These are phyloP conservation scores for Anthracocystis walkeri DNA, from an alignment of 1,284 basidiomycete species.

Conservation along the genomic window DNA sequence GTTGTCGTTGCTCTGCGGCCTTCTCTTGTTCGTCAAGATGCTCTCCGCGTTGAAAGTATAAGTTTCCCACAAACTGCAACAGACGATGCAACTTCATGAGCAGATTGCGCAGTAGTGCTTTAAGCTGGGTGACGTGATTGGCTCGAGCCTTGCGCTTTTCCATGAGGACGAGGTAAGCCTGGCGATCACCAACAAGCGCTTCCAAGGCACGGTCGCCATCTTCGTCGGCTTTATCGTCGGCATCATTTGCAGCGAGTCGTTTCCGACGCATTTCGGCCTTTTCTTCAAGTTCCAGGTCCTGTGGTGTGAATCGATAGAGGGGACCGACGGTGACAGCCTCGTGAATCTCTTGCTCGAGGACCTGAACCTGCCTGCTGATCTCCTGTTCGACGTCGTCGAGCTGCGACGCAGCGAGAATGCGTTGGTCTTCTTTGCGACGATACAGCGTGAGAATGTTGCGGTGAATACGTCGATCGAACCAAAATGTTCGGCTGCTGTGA, in stretches of 20 bases:
- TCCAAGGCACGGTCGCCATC: slow-evolving; percentile 16
- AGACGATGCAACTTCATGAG: slow-evolving; percentile 60
- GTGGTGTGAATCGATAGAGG: slow-evolving; percentile 45
- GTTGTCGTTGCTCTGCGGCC: background rate
- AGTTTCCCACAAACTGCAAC: slow-evolving; percentile 61
- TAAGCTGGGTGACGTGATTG: slow-evolving; percentile 34
- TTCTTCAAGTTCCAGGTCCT: slow-evolving; percentile 37
- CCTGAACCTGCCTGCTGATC: slow-evolving; percentile 22
- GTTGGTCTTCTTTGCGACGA: slow-evolving; percentile 47
- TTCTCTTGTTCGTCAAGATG: slow-evolving; percentile 30
- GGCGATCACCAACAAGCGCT: slow-evolving; percentile 16
- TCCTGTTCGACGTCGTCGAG: slow-evolving; percentile 42
- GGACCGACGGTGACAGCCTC: slow-evolving; percentile 40
- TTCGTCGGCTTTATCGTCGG: slow-evolving; percentile 11
- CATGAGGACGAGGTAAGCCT: slow-evolving; percentile 21
- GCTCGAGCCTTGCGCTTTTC: slow-evolving; percentile 39
- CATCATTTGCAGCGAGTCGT: background rate
- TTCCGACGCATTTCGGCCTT: slow-evolving; percentile 24
- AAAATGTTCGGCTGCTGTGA: slow-evolving; percentile 27
- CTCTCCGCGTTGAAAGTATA: slow-evolving; percentile 62
- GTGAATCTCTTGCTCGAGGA: slow-evolving; percentile 41
- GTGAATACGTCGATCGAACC: slow-evolving; percentile 50
- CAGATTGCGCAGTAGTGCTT: slow-evolving; percentile 43
- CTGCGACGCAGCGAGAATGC: slow-evolving; percentile 30
- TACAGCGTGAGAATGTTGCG: slow-evolving; percentile 57